Percentiles rank a stretch among this genome's conserved stretches.
phyloP scores from a whole-genome alignment of 495 filamentous ascomycete species.

The Cladorrhinum samala region DNA sequence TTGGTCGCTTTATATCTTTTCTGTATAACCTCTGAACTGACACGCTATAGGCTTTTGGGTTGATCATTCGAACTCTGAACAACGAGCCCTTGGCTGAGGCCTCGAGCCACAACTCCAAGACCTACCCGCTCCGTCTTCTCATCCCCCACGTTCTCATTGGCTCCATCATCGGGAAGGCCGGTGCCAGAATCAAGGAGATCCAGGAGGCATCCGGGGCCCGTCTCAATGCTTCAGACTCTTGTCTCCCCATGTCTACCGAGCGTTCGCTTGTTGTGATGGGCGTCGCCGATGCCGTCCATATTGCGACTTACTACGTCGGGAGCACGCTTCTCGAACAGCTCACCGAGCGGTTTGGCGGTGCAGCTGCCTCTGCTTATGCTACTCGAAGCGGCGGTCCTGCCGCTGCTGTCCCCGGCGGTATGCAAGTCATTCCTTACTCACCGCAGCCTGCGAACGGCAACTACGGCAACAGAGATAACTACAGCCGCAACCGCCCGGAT shows the following conservation, averaged over 20 bases:
- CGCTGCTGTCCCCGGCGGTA: slow-evolving; percentile 87
- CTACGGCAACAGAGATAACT: slow-evolving; percentile 86
- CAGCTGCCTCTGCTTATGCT: slow-evolving; percentile 93
- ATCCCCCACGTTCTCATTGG: slow-evolving; percentile 96
- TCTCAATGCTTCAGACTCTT: slow-evolving; percentile 92
- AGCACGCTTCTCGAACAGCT: slow-evolving; percentile 94
- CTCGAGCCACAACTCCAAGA: slow-evolving; percentile 90
- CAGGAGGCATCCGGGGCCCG: slow-evolving; percentile 95
- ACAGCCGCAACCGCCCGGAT: slow-evolving; percentile 56
- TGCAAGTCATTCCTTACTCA: slow-evolving; percentile 95
- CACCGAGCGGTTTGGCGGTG: slow-evolving; percentile 90
- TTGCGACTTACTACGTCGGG: slow-evolving; percentile 96
- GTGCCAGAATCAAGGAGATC: slow-evolving; percentile 93
- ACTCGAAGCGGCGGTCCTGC: slow-evolving; percentile 90
- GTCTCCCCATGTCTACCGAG: slow-evolving; percentile 88
- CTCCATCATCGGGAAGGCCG: slow-evolving; percentile 96
- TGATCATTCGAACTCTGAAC: slow-evolving; percentile 97
- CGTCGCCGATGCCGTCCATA: slow-evolving; percentile 91
- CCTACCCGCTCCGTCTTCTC: slow-evolving; percentile 90
- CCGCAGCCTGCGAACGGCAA: slow-evolving; percentile 88
- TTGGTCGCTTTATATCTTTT: background rate
- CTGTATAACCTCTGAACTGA: slow-evolving; percentile 7
- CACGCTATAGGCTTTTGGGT: slow-evolving; percentile 75
- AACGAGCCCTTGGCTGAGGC: slow-evolving; percentile 83
- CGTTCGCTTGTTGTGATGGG: slow-evolving; percentile 92